phyloP scores from a whole-genome alignment of 345 rosid species.

The Populus deltoides region DNA sequence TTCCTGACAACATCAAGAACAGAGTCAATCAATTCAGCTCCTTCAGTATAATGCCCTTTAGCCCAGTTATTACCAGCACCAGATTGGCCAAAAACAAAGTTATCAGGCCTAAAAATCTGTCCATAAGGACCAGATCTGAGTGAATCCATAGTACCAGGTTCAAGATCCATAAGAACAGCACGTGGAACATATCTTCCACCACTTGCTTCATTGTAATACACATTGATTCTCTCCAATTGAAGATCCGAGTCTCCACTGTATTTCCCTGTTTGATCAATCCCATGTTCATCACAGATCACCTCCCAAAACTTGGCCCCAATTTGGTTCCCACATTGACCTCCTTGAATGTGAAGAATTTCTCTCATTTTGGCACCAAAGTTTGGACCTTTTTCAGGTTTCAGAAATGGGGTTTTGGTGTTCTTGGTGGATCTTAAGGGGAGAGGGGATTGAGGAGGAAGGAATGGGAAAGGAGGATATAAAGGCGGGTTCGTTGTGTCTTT shows the following conservation, averaged over 20 bases:
- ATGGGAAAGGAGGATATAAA: too few relatives aligned
- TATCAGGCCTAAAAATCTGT: conserved; percentile 23
- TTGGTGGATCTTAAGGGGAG: too few relatives aligned
- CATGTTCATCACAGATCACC: conserved; percentile 27
- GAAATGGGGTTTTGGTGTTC: not conserved
- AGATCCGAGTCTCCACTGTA: conserved; percentile 20
- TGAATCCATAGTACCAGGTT: conserved; percentile 28
- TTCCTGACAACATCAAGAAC: conserved; percentile 26
- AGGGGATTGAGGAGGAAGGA: not conserved
- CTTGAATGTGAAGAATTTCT: conserved; percentile 27
- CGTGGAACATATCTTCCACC: conserved; percentile 28
- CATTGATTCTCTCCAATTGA: conserved; percentile 23
- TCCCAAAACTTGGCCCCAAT: conserved; percentile 30
- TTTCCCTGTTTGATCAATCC: conserved; percentile 19
- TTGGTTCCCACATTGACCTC: conserved; percentile 29
- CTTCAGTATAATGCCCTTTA: conserved; percentile 27
- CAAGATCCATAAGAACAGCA: conserved; percentile 31
- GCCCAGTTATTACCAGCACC: conserved; percentile 21
- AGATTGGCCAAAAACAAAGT: conserved; percentile 22
- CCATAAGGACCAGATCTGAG: conserved; percentile 28
- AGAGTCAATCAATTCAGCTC: conserved; percentile 26
- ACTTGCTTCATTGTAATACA: conserved; percentile 26
- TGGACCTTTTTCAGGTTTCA: not conserved
- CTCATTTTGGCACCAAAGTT: conserved; percentile 10
- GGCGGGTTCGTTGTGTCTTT: not conserved